Conservation (phyloP, 2,329 filamentous ascomycete species). For the Colletotrichum orchidophilum region DNA sequence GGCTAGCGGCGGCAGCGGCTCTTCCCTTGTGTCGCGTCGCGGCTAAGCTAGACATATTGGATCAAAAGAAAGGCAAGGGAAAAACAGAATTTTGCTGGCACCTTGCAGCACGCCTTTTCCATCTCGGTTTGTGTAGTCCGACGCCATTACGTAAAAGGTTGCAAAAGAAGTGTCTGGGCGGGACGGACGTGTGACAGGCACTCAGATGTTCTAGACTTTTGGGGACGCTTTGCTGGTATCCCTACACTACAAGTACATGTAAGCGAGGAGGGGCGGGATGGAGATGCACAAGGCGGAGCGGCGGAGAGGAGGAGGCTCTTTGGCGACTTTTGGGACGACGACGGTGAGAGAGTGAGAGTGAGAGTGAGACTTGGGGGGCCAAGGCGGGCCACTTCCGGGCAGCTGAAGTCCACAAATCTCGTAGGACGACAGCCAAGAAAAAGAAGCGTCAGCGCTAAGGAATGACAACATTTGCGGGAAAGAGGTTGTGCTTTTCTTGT, state of each 20-base stretch:
- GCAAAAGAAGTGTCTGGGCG: neutral
- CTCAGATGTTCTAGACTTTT: neutral
- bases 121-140: neutral
- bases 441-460: neutral
- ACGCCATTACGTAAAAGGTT: slow-evolving; percentile 20
- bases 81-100: neutral
- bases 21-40: neutral
- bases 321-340: neutral
- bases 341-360: too few species aligned
- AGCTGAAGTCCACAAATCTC: neutral
- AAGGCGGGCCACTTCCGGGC: neutral
- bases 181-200: neutral
- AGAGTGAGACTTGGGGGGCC: neutral
- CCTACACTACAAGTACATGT: too few species aligned
- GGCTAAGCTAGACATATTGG: neutral
- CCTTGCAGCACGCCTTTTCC: neutral
- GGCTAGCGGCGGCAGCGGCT: neutral
- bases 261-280: neutral
- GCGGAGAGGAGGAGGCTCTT: neutral
- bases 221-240: neutral
- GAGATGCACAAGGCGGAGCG: neutral
- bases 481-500: neutral
- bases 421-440: neutral
- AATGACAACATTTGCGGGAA: neutral
- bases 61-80: neutral